phyloP scores from a whole-genome alignment of 2,329 filamentous ascomycete species.

The Penicillium decumbens region DNA sequence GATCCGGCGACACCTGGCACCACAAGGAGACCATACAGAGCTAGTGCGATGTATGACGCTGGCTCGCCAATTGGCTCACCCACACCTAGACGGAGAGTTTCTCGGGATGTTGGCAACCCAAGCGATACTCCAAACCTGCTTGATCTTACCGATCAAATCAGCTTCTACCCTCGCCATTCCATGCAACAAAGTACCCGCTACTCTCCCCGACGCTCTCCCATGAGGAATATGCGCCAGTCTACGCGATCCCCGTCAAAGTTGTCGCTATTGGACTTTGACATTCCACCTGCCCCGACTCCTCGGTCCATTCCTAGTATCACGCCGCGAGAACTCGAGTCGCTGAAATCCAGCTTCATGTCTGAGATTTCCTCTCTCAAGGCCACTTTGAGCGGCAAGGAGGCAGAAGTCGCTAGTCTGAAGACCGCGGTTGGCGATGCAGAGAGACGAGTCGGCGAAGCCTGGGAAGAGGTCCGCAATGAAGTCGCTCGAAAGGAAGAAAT shows the following conservation, averaged over 20 bases:
- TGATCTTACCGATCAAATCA: constrained; percentile 80
- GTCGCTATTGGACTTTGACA: constrained; percentile 81
- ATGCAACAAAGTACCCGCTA: constrained; percentile 33
- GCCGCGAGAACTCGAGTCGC: constrained; percentile 81
- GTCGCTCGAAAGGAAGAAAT: constrained; percentile 65
- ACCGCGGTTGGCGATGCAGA: constrained; percentile 85
- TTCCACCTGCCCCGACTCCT: constrained; percentile 88
- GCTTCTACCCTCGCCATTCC: constrained; percentile 51
- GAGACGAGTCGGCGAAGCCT: constrained; percentile 78
- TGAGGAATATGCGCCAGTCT: constrained; percentile 36
- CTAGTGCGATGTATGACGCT: constrained; percentile 31
- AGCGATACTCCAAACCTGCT: constrained; percentile 71
- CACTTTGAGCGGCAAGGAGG: constrained; percentile 85
- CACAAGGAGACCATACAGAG: constrained; percentile 36
- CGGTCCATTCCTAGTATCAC: constrained; percentile 87
- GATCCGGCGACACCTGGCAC: constrained; percentile 47
- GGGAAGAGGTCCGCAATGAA: constrained; percentile 79
- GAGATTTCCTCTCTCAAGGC: constrained; percentile 94
- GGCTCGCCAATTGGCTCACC: constrained; percentile 36
- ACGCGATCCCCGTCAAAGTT: constrained; percentile 49
- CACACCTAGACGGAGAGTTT: constrained; percentile 50
- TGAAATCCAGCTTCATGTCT: constrained; percentile 85
- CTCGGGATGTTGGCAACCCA: constrained; percentile 40
- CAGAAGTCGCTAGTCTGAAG: constrained; percentile 82
- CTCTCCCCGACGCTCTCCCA: constrained; percentile 44